Evolutionary conservation across 176 grass and related monocot species (phyloP).

Genomic region (Rhynchospora tenuis): DNA sequence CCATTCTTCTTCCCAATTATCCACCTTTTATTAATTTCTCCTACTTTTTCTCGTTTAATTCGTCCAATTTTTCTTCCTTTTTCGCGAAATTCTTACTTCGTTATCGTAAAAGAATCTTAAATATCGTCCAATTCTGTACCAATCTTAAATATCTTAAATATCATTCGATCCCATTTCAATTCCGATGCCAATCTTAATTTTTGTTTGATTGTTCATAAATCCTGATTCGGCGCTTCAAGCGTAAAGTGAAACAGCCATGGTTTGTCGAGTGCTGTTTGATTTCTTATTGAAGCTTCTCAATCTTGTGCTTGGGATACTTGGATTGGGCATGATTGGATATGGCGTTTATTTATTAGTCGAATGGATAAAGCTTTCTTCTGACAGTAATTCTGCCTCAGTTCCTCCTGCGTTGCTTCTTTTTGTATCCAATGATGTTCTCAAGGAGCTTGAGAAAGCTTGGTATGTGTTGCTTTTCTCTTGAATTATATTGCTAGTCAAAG

Average conservation of each 20-base stretch:
- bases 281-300: slow-evolving; percentile 77
- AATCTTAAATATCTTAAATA: too few species aligned
- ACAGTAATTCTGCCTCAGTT: slow-evolving; percentile 29
- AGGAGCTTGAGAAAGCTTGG: slow-evolving; percentile 65
- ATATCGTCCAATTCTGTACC: neutral
- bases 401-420: slow-evolving; percentile 30
- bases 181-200: neutral
- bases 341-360: slow-evolving; percentile 57
- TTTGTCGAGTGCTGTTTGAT: slow-evolving; percentile 58
- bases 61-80: neutral
- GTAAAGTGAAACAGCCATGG: slow-evolving; percentile 35
- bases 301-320: slow-evolving; percentile 46
- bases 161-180: neutral
- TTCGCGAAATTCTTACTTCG: neutral
- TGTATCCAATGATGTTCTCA: slow-evolving; percentile 25
- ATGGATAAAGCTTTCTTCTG: slow-evolving; percentile 48
- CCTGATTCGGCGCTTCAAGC: neutral
- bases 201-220: neutral
- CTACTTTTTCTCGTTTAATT: neutral
- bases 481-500: neutral
- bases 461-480: slow-evolving; percentile 30
- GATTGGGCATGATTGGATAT: slow-evolving; percentile 73
- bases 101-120: neutral
- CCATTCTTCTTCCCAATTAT: neutral
- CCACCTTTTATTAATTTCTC: neutral